A percentile compares a stretch with the other conserved stretches of the same genome.
Conservation (phyloP, 257 asterid species). For the Solanum chiquidenum region DNA sequence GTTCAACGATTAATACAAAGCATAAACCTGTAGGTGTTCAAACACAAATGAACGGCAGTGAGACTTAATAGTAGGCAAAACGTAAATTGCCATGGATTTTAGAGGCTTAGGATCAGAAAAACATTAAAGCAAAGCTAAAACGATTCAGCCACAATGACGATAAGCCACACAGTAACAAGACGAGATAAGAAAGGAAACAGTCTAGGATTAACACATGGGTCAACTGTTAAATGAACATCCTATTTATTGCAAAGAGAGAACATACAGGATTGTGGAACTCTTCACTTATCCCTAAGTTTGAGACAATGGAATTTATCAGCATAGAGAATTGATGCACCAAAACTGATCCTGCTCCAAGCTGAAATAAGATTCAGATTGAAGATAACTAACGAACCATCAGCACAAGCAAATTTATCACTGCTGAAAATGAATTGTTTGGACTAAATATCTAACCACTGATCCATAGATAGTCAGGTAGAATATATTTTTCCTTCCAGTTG, state of each 20-base stretch:
- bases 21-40: not conserved
- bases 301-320: constrained; percentile 55
- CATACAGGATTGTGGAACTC: constrained; percentile 95
- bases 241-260: not conserved
- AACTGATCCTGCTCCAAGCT: constrained; percentile 92
- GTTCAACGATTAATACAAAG: not conserved
- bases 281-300: constrained; percentile 66
- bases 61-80: not conserved
- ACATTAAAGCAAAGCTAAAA: not conserved
- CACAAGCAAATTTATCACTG: not conserved
- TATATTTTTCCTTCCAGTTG: constrained; percentile 73
- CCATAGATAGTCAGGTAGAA: constrained; percentile 76
- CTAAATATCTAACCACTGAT: constrained; percentile 44
- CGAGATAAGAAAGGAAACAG: not conserved
- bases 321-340: constrained; percentile 52
- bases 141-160: not conserved
- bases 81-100: not conserved
- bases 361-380: constrained; percentile 21
- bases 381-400: not conserved
- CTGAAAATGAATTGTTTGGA: not conserved
- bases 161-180: not conserved
- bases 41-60: not conserved
- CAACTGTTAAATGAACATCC: not conserved
- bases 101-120: not conserved
- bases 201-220: not conserved